phyloP scores from a whole-genome alignment of 2,329 filamentous ascomycete species.

The Calonectria pseudoreteaudii region DNA sequence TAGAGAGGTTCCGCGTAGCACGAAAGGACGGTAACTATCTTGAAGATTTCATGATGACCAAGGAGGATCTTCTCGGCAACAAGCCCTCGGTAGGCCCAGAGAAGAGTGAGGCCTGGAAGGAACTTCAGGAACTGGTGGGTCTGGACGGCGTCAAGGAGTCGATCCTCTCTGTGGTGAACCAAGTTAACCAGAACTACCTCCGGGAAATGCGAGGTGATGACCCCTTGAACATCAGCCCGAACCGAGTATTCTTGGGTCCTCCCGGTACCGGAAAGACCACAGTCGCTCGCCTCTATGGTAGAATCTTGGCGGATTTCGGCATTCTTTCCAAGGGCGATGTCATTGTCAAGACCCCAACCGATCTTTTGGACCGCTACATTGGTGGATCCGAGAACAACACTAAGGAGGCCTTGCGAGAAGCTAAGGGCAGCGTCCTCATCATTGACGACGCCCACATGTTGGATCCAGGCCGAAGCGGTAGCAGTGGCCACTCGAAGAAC shows the following conservation, averaged over 20 bases:
- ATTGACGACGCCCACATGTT: slow-evolving; percentile 84
- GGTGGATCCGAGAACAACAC: slow-evolving; percentile 78
- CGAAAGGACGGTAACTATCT: slow-evolving; percentile 36
- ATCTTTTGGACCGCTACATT: slow-evolving; percentile 74
- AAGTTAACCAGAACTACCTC: slow-evolving; percentile 71
- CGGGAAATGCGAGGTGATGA: slow-evolving; percentile 72
- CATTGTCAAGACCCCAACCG: slow-evolving; percentile 76
- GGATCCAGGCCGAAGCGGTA: slow-evolving; percentile 52
- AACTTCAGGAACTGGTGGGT: slow-evolving; percentile 70
- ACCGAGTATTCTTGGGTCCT: slow-evolving; percentile 76
- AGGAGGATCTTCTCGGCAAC: slow-evolving; percentile 77
- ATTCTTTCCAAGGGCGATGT: slow-evolving; percentile 65
- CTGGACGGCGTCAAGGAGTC: slow-evolving; percentile 70
- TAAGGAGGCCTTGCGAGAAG: slow-evolving; percentile 74
- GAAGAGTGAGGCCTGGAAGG: slow-evolving; percentile 66
- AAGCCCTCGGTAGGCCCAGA: slow-evolving; percentile 67
- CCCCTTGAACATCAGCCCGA: slow-evolving; percentile 69
- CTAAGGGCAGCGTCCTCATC: slow-evolving; percentile 78
- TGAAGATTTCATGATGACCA: slow-evolving; percentile 54
- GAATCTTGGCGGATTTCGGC: slow-evolving; percentile 74
- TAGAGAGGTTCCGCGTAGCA: slow-evolving; percentile 62
- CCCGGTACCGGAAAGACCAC: slow-evolving; percentile 82
- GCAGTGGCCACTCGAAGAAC: slow-evolving; percentile 45
- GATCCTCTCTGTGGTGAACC: slow-evolving; percentile 56
- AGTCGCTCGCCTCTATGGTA: slow-evolving; percentile 77